Conservation (phyloP, 2,329 filamentous ascomycete species). For the Magnaporthiopsis incrustans region DNA sequence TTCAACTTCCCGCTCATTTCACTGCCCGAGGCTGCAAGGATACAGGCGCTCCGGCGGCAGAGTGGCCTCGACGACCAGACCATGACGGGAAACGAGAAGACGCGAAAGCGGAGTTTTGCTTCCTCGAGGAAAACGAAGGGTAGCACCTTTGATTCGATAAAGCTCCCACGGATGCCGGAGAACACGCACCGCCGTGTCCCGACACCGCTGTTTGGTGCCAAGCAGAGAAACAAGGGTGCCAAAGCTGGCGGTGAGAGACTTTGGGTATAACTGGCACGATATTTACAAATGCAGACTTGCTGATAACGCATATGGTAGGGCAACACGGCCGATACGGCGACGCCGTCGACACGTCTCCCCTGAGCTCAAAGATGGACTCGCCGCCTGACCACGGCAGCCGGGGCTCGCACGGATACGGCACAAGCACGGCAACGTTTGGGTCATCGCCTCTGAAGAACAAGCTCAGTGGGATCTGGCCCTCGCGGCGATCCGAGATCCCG, state of each 20-base stretch:
- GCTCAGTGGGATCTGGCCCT: slow-evolving; percentile 5
- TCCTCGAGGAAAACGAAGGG: background rate
- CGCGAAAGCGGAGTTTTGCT: slow-evolving; percentile 4
- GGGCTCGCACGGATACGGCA: background rate
- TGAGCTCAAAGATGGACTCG: slow-evolving; percentile 5
- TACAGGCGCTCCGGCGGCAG: slow-evolving; percentile 16
- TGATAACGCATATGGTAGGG: background rate
- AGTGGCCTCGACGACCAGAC: slow-evolving; percentile 17
- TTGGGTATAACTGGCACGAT: no score
- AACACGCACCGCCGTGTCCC: slow-evolving; percentile 2
- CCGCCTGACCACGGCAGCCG: background rate
- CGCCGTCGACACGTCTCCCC: background rate
- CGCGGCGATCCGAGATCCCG: slow-evolving; percentile 5
- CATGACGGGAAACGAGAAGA: slow-evolving; percentile 12
- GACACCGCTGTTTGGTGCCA: slow-evolving; percentile 5
- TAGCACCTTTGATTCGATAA: background rate
- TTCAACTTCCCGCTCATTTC: slow-evolving; percentile 24
- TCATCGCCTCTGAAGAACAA: slow-evolving; percentile 1
- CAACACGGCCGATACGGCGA: background rate
- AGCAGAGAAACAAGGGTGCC: background rate
- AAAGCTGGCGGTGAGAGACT: background rate
- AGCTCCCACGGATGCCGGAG: slow-evolving; percentile 4
- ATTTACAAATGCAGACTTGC: background rate
- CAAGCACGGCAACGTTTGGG: slow-evolving; percentile 5
- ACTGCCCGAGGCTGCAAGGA: slow-evolving; percentile 22